A percentile compares a stretch with the other conserved stretches of the same genome.
These are phyloP conservation scores for Orbilia javanica DNA, from an alignment of 2,329 filamentous ascomycete species.

Conservation along the genomic window DNA sequence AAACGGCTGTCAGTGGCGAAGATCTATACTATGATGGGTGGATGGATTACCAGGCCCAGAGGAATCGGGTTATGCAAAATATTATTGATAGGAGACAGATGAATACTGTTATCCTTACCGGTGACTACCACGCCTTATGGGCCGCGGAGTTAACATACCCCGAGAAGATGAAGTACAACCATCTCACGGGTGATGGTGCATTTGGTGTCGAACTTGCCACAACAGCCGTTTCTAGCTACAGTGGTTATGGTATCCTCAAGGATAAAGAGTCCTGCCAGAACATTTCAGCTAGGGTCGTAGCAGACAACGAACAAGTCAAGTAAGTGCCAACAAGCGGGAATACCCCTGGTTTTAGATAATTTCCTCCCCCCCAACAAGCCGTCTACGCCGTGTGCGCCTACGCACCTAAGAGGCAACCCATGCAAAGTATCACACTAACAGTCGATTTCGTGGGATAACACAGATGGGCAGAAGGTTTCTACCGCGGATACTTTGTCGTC, in stretches of 20 bases:
- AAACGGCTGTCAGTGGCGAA: constrained; percentile 55
- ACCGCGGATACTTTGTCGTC: constrained; percentile 59
- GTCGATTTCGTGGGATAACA: constrained; percentile 27
- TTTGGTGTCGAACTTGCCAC: constrained; percentile 60
- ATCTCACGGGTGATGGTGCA: constrained; percentile 57
- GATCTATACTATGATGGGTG: constrained; percentile 60
- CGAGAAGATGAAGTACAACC: constrained; percentile 58
- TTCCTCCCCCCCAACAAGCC: constrained; percentile 40
- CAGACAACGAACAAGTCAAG: constrained; percentile 57
- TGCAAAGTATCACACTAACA: constrained; percentile 44
- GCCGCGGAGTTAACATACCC: constrained; percentile 59
- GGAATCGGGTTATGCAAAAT: constrained; percentile 58
- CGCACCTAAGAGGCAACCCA: constrained; percentile 11
- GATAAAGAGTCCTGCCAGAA: constrained; percentile 43
- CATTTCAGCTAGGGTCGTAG: constrained; percentile 42
- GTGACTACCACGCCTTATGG: constrained; percentile 60
- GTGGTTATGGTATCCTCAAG: constrained; percentile 54
- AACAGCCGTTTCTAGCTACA: constrained; percentile 59
- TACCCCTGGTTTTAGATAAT: constrained; percentile 25
- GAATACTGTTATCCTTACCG: constrained; percentile 59
- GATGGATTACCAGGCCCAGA: constrained; percentile 59
- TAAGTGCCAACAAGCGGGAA: constrained; percentile 36
- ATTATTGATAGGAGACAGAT: constrained; percentile 58
- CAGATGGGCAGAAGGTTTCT: constrained; percentile 60
- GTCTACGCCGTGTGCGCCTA: constrained; percentile 23